These are phyloP conservation scores for Daldinia decipiens DNA, from an alignment of 495 filamentous ascomycete genomes.

Conservation along the genomic window DNA sequence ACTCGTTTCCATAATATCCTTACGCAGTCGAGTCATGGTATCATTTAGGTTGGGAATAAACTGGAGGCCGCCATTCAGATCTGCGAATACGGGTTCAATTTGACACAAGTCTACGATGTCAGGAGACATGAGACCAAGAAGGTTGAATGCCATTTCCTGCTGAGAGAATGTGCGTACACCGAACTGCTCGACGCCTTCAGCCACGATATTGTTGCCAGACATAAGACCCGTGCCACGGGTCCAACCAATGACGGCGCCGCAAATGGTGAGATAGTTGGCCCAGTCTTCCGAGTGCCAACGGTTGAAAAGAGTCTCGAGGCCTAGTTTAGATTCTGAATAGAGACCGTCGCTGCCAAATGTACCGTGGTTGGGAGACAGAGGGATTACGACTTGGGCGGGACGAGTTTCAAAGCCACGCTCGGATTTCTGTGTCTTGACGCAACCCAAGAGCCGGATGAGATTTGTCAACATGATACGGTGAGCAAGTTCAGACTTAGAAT, in stretches of 20 bases:
- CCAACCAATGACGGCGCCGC: constrained; percentile 98
- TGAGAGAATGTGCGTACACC: constrained; percentile 99
- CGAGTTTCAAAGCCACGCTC: constrained; percentile 89
- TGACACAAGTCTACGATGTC: constrained; percentile 96
- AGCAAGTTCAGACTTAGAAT: constrained; percentile 97
- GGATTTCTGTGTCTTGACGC: constrained; percentile 89
- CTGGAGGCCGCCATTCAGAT: constrained; percentile 96
- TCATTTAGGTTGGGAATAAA: constrained; percentile 98
- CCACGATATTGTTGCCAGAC: constrained; percentile 97
- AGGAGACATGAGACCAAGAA: constrained; percentile 95
- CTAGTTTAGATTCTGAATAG: constrained; percentile 98
- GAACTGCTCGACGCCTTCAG: constrained; percentile 94
- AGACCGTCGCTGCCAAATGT: constrained; percentile 98
- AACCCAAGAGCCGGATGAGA: constrained; percentile 87
- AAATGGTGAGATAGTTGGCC: constrained; percentile 98
- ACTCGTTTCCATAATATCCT: constrained; percentile 91
- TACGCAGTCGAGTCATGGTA: constrained; percentile 87
- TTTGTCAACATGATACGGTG: constrained; percentile 99
- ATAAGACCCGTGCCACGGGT: constrained; percentile 98
- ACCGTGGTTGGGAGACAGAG: constrained; percentile 96
- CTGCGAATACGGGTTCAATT: constrained; percentile 92
- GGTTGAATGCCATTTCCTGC: constrained; percentile 99
- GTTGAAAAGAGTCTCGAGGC: constrained; percentile 97
- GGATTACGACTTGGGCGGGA: constrained; percentile 94
- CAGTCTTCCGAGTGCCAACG: constrained; percentile 98